Base-by-base conservation (phyloP, 1,284 basidiomycete genomes). In the Fereydounia khargensis region DNA sequence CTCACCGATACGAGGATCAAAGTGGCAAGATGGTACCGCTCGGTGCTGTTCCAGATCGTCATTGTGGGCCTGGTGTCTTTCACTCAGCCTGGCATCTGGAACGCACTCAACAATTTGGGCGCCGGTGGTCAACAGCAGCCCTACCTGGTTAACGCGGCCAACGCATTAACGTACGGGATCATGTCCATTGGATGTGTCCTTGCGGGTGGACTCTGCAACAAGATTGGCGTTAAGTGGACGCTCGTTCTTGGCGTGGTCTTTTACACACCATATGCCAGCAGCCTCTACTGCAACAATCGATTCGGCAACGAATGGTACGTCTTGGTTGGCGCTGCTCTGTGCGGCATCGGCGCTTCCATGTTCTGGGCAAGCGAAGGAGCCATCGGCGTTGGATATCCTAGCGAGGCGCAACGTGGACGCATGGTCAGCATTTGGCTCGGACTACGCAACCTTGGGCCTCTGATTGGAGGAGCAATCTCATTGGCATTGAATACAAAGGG, bases 281-380 rank as follows among this genome's bases (percentile, higher is more conserved):
- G 21, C 8, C 33, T 41, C 13, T 41, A 41, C 27, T 24, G 19
- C 39, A 41, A 41, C 27, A 41, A 41, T 22, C 39, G 39, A 13
- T 41, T 27, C 39, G 39, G 39, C 21, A 41, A 13, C 14, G 39
- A 41, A n/a, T 41, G 39, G 39, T 41, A 41, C 20, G 39, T 41
- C 7, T 18, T 41, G n/a, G 3, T 41, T 3, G 39, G 27, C 9
- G 39, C 39, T 16, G 39, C 27, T 7, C 24, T 41, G 9, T 41
- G 39, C 27, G 39, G 39, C 21, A 32, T 41, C n/a, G 39, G 39
- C 6, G 39, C 39, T 9, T 41, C 39, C 9, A 34, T 41, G 27
- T 41, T 41, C 27, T 41, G 39, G 39, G 19, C 39, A n/a, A 35
- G 28, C 6, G 39, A 41, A 22, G 39, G 28, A 3, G 24, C 39